phyloP scores from a whole-genome alignment of 139 green algal species.

The Mychonastes homosphaera region DNA sequence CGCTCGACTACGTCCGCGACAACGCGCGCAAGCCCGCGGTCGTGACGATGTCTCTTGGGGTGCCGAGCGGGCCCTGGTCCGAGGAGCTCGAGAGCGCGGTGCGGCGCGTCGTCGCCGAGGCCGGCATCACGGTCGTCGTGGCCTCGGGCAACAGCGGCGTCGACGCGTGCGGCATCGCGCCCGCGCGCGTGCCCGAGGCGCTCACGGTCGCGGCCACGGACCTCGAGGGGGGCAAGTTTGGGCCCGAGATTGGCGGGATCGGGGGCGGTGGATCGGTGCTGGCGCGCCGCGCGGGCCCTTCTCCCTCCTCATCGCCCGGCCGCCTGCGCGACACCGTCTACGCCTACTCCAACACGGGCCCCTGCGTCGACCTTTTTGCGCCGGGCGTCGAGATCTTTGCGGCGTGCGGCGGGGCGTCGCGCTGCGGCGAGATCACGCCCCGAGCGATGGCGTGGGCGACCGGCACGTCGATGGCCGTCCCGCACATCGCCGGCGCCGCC shows the following conservation, averaged over 20 bases:
- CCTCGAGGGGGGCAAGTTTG: conserved; percentile 33
- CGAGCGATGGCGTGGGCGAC: conserved; percentile 52
- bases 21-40: conserved; percentile 46
- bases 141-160: conserved; percentile 28
- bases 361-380: conserved; percentile 51
- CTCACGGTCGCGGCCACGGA: conserved; percentile 46
- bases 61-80: conserved; percentile 36
- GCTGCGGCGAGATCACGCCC: conserved; percentile 41
- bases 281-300: neutral
- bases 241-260: neutral
- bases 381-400: conserved; percentile 56
- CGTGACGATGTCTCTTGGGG: conserved; percentile 57
- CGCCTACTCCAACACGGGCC: conserved; percentile 22
- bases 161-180: conserved; percentile 29
- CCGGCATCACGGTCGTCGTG: conserved; percentile 42
- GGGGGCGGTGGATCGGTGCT: conserved; percentile 1
- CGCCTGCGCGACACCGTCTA: conserved; percentile 28
- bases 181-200: conserved; percentile 24
- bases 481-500: conserved; percentile 50
- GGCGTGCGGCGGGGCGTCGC: conserved; percentile 41
- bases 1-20: conserved; percentile 59
- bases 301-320: neutral
- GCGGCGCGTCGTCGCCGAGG: conserved; percentile 12
- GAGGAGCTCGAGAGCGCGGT: conserved; percentile 30
- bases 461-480: conserved; percentile 57